These are phyloP conservation scores for Candida alai DNA, from an alignment of 805 yeast species.

Conservation along the genomic window DNA sequence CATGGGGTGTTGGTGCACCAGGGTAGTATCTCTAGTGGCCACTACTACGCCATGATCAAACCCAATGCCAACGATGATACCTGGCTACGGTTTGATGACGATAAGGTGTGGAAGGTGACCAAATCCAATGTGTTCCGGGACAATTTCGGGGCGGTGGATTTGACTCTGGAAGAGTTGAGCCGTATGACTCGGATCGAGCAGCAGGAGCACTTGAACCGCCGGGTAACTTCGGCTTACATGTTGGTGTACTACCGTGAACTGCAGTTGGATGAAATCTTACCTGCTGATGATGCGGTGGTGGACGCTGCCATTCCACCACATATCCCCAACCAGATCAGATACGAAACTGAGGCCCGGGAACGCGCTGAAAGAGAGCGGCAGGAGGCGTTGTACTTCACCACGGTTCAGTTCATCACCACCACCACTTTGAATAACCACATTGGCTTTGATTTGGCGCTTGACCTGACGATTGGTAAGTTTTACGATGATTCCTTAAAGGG, in stretches of 20 bases:
- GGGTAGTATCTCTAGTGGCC: conserved; percentile 95
- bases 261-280: conserved; percentile 54
- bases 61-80: conserved; percentile 58
- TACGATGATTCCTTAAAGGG: conserved; percentile 44
- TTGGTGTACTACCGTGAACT: conserved; percentile 80
- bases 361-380: conserved; percentile 56
- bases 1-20: conserved; percentile 96
- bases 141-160: conserved; percentile 78
- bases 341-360: conserved; percentile 58
- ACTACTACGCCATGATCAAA: conserved; percentile 89
- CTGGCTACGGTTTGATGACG: conserved; percentile 96
- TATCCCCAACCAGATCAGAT: conserved; percentile 60
- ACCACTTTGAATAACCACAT: conserved; percentile 53
- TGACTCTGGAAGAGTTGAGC: conserved; percentile 45
- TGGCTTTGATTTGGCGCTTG: conserved; percentile 77
- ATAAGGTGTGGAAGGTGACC: conserved; percentile 85
- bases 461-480: conserved; percentile 41
- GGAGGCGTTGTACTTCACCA: conserved; percentile 48
- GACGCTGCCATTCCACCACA: conserved; percentile 50
- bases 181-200: conserved; percentile 56
- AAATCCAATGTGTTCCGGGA: conserved; percentile 83
- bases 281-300: conserved; percentile 49
- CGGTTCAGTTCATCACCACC: conserved; percentile 53
- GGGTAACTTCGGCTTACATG: conserved; percentile 96
- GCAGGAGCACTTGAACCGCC: conserved; percentile 57